Base-by-base conservation (phyloP, 805 yeast species). In the Candida sithepensis region DNA sequence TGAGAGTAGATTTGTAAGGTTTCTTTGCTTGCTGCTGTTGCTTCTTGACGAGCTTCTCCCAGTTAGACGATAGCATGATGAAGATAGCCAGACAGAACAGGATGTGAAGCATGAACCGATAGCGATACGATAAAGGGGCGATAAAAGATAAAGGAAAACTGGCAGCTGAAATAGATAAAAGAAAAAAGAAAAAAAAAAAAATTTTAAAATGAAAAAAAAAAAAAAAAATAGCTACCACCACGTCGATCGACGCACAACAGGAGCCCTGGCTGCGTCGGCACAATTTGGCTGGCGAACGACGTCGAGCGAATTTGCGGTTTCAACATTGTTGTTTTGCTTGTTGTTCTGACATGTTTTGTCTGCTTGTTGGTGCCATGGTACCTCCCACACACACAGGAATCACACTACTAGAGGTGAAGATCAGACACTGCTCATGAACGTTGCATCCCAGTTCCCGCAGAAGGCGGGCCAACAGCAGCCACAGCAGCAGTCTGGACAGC, bases 1-100 rank as follows among this genome's bases (percentile, higher is more conserved):
- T 34, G 6, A 12, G 8, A 16, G 38, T n/a, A 4, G 38, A n/a
- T 18, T n/a, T 34, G 38, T 14, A 39, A 14, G 33, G 16, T 9
- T 39, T 34, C 23, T 30, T 22, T 12, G 41, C 46, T 32, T 49
- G 53, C 39, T 50, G 54, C 19, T 46, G 45, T 36, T 43, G 46
- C 21, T 34, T 34, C 38, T 34, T 34, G 10, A 34, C 38, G 18
- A 56, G 41, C 39, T 45, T 52, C 30, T 49, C 47, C 64, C 65
- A 60, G 39, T 60, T 61, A 1, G 61, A 52, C 3, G 62, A 54
- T 20, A 56, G 14, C 43, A 39, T 44, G 3, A 14, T 39, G 4
- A 30, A 12, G 14, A 30, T 5, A 8, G 12, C 9, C 28, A 24
- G 9, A 7, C 6, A 24, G 10, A 24, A 10, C 28, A 24, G 9